Base-by-base conservation (phyloP, 208 protist genomes). In the Leishmania arabica region DNA sequence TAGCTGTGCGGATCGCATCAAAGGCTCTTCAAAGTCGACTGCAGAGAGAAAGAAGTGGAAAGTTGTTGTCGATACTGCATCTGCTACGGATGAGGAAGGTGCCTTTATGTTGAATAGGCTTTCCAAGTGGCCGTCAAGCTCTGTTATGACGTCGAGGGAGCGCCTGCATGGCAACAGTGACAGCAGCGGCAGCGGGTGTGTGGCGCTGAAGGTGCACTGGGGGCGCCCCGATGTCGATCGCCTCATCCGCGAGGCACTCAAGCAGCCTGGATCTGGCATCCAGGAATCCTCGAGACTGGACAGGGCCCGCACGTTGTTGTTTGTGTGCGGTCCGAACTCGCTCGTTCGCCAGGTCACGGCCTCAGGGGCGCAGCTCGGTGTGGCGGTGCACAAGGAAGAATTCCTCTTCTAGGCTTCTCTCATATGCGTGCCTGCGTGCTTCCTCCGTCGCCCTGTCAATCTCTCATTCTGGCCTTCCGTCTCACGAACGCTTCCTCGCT, bases 301-400 rank as follows among this genome's bases (percentile, higher is more conserved):
- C 72, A 64, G 47, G 8, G 53, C 72, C 8, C 72, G 72, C 19
- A 76, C 72, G 34, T 17, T 76, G 27, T 40, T 76, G 34, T 76
- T 76, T 76, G 72, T 76, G 13, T 76, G 72, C 53, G 72, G 72
- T 27, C 72, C 72, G 17, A 40, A 64, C 49, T 11, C 49, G 42
- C 72, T 76, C 21, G 72, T 76, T 40, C 31, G 51, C 49, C 72
- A 76, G 24, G 72, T 76, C 34, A 15, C 62, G 24, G 15, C 45
- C 49, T 45, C 21, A 31, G 72, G 72, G n/a, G 49, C 53, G 31
- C 15, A 76, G 49, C 51, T 64, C 72, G 72, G 49, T 40, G 34
- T 76, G 15, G 31, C 72, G 9, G 72, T 76, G 19, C 72, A 76
- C 51, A 42, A 56, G 19, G 72, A 76, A 62, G 72, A 62, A 15